Evolutionary conservation across 2,329 filamentous ascomycete species (phyloP), one percentile per base, ranked within the genome.

Genomic region (Diaporthe sp.): DNA sequence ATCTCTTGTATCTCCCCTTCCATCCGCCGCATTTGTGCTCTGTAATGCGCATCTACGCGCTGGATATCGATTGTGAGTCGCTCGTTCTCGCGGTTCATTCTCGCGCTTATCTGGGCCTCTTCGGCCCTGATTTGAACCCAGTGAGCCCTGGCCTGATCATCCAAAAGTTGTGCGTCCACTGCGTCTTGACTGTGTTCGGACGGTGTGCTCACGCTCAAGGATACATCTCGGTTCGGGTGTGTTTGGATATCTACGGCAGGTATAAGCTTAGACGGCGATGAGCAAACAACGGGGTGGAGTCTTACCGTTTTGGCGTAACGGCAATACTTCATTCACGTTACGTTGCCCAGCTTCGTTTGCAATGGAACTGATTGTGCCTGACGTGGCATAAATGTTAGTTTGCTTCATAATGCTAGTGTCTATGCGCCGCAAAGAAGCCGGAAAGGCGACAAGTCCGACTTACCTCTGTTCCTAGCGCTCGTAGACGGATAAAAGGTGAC

Each of bases 401-500:
- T 15, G 22, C 12, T 25, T 2, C 25, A 3, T 0, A 10, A 5
- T n/a, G 4, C 8, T 22, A 35, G 22, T 35, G n/a, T 15, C 6
- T 7, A 33, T 28, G 22, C 17, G 42, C 28, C 12, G 17, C 10
- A 3, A 1, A 12, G 5, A 35, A 17, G 19, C 22, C 4, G 2
- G 17, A 13, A 4, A n/a, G 7, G 19, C 28, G 42, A 3, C 19
- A 8, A 5, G 12, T 13, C 13, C 12, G 17, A 47, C 42, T 50
- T 33, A 35, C 42, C 61, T 66, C 61, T 47, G 2, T 25, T 13
- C n/a, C n/a, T 35, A 7, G 61, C 19, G 22, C 45, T 35, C 22
- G 42, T 66, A 10, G 61, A 50, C 19, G 61, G 19, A 40, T 50
- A 66, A 35, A 66, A 66, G 12, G 42, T 50, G 10, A 50, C 61